Percentiles rank a stretch among this genome's conserved stretches.
These are phyloP conservation scores for Hygrophoropsis aurantiaca DNA, from an alignment of 768 basidiomycete genomes.

Conservation along the genomic window DNA sequence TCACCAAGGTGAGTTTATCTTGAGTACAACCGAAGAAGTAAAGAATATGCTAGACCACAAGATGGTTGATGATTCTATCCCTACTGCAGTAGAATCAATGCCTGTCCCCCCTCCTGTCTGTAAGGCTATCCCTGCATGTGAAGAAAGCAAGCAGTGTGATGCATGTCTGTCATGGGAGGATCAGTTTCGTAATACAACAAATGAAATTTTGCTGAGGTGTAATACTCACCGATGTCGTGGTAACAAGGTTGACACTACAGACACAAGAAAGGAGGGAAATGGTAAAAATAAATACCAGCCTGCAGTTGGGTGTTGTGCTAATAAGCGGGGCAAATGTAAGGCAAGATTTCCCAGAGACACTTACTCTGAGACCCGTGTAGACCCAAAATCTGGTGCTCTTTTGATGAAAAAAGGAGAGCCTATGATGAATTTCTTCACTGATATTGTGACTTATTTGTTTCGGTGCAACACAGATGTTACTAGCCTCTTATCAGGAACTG, in stretches of 20 bases:
- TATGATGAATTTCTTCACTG: constrained; percentile 36
- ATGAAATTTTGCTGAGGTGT: no score
- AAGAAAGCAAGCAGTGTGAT: no score
- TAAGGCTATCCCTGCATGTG: no score
- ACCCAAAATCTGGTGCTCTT: constrained; percentile 23
- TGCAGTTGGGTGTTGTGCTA: constrained; percentile 23
- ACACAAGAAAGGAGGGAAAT: not conserved
- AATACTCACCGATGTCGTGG: not conserved
- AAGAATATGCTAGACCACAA: not conserved
- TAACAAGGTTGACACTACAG: not conserved
- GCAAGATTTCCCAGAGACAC: constrained; percentile 35
- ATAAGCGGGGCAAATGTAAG: constrained; percentile 29
- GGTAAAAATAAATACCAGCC: not conserved
- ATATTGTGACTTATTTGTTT: constrained; percentile 31
- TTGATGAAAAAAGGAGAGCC: constrained; percentile 31
- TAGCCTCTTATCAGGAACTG: constrained; percentile 37
- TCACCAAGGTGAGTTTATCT: constrained; percentile 9
- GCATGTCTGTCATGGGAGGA: no score
- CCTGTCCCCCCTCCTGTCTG: no score
- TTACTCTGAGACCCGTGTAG: constrained; percentile 23
- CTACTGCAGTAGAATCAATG: no score
- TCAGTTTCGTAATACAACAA: no score
- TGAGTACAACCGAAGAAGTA: no score
- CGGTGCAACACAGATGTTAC: constrained; percentile 41
- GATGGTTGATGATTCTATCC: no score